Evolutionary conservation across 108 stramenopile species (phyloP).

Genomic region (Cyclostephanos tholiformis): DNA sequence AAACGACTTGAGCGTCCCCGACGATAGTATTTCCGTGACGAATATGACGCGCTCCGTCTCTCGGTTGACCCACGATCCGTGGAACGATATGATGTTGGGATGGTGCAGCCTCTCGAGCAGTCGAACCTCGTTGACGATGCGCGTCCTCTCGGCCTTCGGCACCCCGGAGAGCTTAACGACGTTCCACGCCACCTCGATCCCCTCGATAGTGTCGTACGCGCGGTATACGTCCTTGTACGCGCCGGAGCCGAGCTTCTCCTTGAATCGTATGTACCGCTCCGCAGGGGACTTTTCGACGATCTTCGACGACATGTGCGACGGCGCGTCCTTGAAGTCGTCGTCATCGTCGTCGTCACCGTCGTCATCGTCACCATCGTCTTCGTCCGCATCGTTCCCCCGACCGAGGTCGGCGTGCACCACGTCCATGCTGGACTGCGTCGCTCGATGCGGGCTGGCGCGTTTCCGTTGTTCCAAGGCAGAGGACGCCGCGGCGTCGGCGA

Average conservation of each 20-base stretch:
- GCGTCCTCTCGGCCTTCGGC: slow-evolving; percentile 81
- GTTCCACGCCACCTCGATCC: slow-evolving; percentile 99
- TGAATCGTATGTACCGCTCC: slow-evolving; percentile 94
- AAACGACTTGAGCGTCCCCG: slow-evolving; percentile 91
- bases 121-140: slow-evolving; percentile 97
- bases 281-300: slow-evolving; percentile 90
- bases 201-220: slow-evolving; percentile 96
- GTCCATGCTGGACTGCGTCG: neutral
- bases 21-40: slow-evolving; percentile 96
- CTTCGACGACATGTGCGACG: slow-evolving; percentile 37
- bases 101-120: slow-evolving; percentile 95
- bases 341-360: slow-evolving; percentile 35
- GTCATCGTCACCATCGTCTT: neutral
- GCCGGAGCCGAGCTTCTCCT: slow-evolving; percentile 93
- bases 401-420: slow-evolving; percentile 2
- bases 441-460: neutral
- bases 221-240: slow-evolving; percentile 96
- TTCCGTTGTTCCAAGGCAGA: neutral
- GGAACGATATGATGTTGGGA: slow-evolving; percentile 96
- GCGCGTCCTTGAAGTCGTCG: slow-evolving; percentile 31
- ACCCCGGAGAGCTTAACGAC: slow-evolving; percentile 90
- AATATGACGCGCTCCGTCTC: slow-evolving; percentile 92
- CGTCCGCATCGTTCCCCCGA: neutral
- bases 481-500: neutral
- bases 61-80: slow-evolving; percentile 96